Base-by-base conservation (phyloP, 345 rosid genomes). In the Populus davidiana region DNA sequence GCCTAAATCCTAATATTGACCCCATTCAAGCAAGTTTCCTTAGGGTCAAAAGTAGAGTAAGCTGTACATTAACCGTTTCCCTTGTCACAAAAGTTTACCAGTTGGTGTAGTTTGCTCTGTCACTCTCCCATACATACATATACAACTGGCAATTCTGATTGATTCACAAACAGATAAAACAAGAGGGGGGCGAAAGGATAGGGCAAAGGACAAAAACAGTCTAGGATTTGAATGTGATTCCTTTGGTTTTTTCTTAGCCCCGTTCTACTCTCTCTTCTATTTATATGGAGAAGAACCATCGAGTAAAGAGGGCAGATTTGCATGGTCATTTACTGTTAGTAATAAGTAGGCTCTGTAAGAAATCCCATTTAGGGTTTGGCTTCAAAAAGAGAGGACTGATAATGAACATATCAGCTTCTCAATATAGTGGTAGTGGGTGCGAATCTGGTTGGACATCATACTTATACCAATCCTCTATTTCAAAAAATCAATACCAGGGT, bases 401-500 rank as follows among this genome's bases (percentile, higher is more conserved):
- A 70, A 89, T 89, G 93, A 81, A 89, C 80, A 39, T 85, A 52
- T 80, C 96, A 54, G 86, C 86, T 78, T 86, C 95, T 65, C 88
- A 85, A 38, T 85, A 87, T 47, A 85, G 89, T 25, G 69, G 81
- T 23, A 86, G 91, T 61, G 94, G 85, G 5, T 91, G 96, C 67
- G 94, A 93, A 73, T 93, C 98, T 72, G 92, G 98, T 44, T 93
- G 98, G 98, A 93, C 98, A 47, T 39, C 71, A 70, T 92, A 92
- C 86, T 86, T 93, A 23, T 87, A 91, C 76, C 89, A 91, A 71
- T 88, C 97, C 52, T 86, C 87, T 69, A 23, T 69, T 61, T 82
- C 88, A 8, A 71, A 78, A 63, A 67, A 76, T 27, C 79, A 78
- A 13, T 83, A 75, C 62, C 77, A 81, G 47, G 71, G 71, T 11